A percentile compares a stretch with the other conserved stretches of the same genome.
Evolutionary conservation across 1,284 basidiomycete genomes (phyloP).

Genomic region (Puccinia coronata): DNA sequence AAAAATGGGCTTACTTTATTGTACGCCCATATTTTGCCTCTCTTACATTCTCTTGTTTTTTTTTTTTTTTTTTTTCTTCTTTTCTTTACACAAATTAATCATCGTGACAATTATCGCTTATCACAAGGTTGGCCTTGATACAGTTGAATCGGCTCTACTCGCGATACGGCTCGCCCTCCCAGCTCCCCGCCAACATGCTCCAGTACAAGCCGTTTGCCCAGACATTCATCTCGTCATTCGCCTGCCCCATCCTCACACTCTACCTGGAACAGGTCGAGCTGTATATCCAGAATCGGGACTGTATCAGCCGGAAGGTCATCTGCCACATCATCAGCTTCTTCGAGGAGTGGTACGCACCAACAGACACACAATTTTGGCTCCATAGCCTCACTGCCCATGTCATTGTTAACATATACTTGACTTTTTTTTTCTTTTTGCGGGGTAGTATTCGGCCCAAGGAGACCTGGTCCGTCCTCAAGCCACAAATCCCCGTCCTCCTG

Average conservation of each 20-base stretch:
- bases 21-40: too few relatives aligned
- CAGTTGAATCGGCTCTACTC: slow-evolving; percentile 55
- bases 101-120: too few relatives aligned
- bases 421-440: background rate
- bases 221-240: slow-evolving; percentile 75
- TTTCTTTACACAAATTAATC: too few relatives aligned
- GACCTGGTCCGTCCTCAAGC: slow-evolving; percentile 79
- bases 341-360: slow-evolving; percentile 85
- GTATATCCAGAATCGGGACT: slow-evolving; percentile 36
- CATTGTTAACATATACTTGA: too few relatives aligned
- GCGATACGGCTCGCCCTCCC: slow-evolving; percentile 79
- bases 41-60: too few relatives aligned
- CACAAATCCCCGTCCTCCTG: slow-evolving; percentile 73
- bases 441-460: slow-evolving; percentile 79
- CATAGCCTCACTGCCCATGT: too few relatives aligned
- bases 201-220: slow-evolving; percentile 70
- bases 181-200: slow-evolving; percentile 70
- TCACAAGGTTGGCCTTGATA: too few relatives aligned
- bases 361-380: too few relatives aligned
- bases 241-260: slow-evolving; percentile 77
- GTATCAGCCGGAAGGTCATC: slow-evolving; percentile 63
- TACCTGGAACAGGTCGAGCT: slow-evolving; percentile 71
- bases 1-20: slow-evolving; percentile 81
- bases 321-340: slow-evolving; percentile 69
- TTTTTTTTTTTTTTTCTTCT: too few relatives aligned